Evolutionary conservation across 2,329 filamentous ascomycete species (phyloP).

Genomic region (Fusarium ramigenum): DNA sequence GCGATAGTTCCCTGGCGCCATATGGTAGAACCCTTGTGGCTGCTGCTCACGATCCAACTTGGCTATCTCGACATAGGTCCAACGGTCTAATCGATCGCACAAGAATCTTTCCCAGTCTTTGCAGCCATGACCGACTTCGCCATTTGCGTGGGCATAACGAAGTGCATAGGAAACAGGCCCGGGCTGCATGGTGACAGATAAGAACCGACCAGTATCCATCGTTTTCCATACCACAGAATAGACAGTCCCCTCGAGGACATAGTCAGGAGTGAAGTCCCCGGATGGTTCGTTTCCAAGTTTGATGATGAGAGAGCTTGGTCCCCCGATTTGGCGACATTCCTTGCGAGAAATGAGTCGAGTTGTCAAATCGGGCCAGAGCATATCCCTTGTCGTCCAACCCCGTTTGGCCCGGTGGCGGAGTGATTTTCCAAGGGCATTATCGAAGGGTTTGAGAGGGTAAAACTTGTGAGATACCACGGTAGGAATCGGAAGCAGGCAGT

Average conservation of each 20-base stretch:
- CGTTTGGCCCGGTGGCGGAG: neutral
- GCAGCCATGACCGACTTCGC: neutral
- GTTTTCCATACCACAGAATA: neutral
- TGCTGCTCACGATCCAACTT: neutral
- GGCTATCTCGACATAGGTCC: neutral
- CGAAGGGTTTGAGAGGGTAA: neutral
- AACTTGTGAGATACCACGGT: neutral
- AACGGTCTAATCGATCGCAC: neutral
- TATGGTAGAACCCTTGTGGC: neutral
- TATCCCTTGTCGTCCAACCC: neutral
- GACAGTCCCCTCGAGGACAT: neutral
- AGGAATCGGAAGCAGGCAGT: neutral
- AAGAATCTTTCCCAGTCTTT: neutral
- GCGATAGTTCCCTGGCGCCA: neutral
- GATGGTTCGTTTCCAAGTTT: neutral
- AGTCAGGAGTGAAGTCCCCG: neutral
- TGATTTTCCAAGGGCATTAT: fast-evolving
- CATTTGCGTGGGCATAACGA: neutral
- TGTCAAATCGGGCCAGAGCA: neutral
- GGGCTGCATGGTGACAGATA: neutral
- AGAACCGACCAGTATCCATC: neutral
- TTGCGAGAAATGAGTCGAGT: neutral
- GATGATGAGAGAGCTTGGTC: neutral
- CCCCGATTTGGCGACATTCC: neutral
- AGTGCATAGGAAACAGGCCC: neutral